Evolutionary conservation across 78 protist species (phyloP).

Genomic region (Capsaspora owczarzaki): DNA sequence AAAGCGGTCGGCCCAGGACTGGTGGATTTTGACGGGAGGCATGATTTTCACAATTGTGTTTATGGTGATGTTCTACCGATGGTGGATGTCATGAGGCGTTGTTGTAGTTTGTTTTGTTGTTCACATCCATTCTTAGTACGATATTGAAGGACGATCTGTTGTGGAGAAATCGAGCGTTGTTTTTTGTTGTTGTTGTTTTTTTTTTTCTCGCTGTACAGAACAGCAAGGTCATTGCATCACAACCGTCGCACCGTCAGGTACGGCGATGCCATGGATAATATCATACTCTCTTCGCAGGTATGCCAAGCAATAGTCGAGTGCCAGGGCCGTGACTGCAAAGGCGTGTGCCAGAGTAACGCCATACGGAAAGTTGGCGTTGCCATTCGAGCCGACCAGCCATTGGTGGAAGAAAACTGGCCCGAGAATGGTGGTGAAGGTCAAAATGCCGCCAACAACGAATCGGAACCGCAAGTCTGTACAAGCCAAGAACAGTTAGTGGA

Average conservation of each 20-base stretch:
- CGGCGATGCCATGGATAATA: too few relatives aligned
- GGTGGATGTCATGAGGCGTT: too few relatives aligned
- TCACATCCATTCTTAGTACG: too few relatives aligned
- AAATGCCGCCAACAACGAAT: not conserved
- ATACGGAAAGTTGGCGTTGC: constrained; percentile 38
- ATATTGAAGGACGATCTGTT: too few relatives aligned
- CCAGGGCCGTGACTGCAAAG: not conserved
- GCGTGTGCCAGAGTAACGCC: constrained; percentile 17
- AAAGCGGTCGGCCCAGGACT: not conserved
- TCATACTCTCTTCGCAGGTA: too few relatives aligned
- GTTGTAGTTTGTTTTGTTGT: too few relatives aligned
- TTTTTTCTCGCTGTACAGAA: too few relatives aligned
- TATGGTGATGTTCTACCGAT: not conserved
- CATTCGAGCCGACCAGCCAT: constrained; percentile 13
- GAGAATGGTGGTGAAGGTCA: not conserved
- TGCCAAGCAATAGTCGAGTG: too few relatives aligned
- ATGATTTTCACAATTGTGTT: not conserved
- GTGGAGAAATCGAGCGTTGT: too few relatives aligned
- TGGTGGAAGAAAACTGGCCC: constrained; percentile 5
- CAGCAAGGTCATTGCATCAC: too few relatives aligned
- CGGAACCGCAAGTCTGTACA: constrained; percentile 6
- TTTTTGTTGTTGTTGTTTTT: too few relatives aligned
- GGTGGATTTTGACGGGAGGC: constrained; percentile 13
- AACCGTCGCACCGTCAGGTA: too few relatives aligned
- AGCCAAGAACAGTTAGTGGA: not conserved